These are phyloP conservation scores for Protomyces pachydermus DNA, from an alignment of 1,139 yeast species.

Conservation along the genomic window DNA sequence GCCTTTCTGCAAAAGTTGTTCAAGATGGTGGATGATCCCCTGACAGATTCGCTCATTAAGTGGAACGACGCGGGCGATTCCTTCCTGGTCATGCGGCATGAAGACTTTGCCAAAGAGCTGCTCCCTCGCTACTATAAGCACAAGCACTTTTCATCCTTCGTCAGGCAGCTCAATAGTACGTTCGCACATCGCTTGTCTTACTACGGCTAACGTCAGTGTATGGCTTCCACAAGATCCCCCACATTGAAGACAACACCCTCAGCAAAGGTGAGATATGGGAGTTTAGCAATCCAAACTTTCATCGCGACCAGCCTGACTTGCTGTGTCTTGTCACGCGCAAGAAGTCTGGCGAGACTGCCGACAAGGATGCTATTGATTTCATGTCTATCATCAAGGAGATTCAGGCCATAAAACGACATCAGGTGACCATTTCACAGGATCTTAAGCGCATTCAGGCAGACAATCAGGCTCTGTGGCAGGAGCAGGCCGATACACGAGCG, in stretches of 20 bases:
- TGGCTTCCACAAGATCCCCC: slow-evolving; percentile 88
- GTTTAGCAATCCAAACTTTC: slow-evolving; percentile 46
- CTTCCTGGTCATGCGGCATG: slow-evolving; percentile 78
- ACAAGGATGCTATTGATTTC: slow-evolving; percentile 31
- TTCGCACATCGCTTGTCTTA: background rate
- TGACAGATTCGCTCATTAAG: slow-evolving; percentile 62
- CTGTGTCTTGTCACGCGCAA: slow-evolving; percentile 44
- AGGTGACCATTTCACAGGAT: slow-evolving; percentile 75
- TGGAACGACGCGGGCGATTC: slow-evolving; percentile 86
- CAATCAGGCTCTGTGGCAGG: slow-evolving; percentile 87
- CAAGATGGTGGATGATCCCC: slow-evolving; percentile 77
- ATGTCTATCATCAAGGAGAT: slow-evolving; percentile 57
- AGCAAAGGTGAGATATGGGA: slow-evolving; percentile 29
- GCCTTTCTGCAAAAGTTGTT: slow-evolving; percentile 21
- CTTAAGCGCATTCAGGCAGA: slow-evolving; percentile 75
- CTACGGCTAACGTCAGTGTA: slow-evolving; percentile 48
- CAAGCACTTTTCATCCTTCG: slow-evolving; percentile 89
- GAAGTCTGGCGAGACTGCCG: slow-evolving; percentile 43
- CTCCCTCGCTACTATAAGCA: slow-evolving; percentile 91
- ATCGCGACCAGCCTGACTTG: slow-evolving; percentile 64
- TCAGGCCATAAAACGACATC: slow-evolving; percentile 71
- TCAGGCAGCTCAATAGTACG: slow-evolving; percentile 72
- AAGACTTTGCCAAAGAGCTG: slow-evolving; percentile 74
- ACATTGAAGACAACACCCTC: slow-evolving; percentile 28
- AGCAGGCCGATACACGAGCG: slow-evolving; percentile 75